Conservation (phyloP, 495 filamentous ascomycete species). For the Talaromyces stipitatus region DNA sequence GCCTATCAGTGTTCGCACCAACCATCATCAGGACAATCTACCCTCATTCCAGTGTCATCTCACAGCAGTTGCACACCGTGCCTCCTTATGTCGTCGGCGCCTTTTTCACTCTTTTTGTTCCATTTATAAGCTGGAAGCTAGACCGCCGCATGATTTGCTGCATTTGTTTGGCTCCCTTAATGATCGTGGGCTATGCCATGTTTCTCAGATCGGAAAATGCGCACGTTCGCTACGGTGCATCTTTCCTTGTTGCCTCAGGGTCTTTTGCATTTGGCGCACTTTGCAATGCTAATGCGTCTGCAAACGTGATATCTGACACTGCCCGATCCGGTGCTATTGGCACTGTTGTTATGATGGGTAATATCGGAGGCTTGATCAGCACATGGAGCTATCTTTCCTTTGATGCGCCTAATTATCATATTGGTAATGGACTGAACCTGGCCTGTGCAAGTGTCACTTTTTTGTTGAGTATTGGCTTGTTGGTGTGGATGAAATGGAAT, state of each 20-base stretch:
- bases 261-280: constrained; percentile 52
- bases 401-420: constrained; percentile 61
- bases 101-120: constrained; percentile 57
- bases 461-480: constrained; percentile 33
- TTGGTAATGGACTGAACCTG: constrained; percentile 69
- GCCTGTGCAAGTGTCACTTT: constrained; percentile 49
- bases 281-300: constrained; percentile 56
- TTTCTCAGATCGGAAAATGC: constrained; percentile 51
- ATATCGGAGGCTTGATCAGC: constrained; percentile 61
- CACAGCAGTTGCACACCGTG: constrained; percentile 59
- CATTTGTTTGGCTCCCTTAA: constrained; percentile 40
- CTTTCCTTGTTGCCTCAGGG: constrained; percentile 58
- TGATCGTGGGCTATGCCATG: constrained; percentile 65
- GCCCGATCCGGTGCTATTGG: constrained; percentile 59
- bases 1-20: constrained; percentile 62
- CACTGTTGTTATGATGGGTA: constrained; percentile 63
- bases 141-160: constrained; percentile 46
- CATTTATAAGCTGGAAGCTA: constrained; percentile 50
- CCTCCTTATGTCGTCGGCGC: constrained; percentile 65
- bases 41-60: constrained; percentile 43
- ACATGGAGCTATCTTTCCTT: constrained; percentile 63
- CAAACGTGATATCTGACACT: constrained; percentile 66
- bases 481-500: constrained; percentile 56
- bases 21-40: constrained; percentile 64
- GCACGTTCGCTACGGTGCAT: constrained; percentile 59